Evolutionary conservation across 805 yeast species (phyloP).

Genomic region (Crinitomyces ghanaensis): DNA sequence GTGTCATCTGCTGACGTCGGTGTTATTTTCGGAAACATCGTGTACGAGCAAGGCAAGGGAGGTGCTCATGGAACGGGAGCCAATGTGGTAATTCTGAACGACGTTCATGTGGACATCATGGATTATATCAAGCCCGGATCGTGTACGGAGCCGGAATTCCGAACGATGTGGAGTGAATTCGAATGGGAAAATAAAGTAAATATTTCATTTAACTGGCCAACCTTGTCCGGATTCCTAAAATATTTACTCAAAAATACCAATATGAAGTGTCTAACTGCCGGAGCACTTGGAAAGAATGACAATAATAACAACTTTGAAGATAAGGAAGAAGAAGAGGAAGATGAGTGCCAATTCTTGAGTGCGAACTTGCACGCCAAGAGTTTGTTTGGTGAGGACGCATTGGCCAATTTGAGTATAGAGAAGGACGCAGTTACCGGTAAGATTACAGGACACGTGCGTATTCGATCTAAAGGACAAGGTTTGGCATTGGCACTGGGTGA

Average conservation of each 20-base stretch:
- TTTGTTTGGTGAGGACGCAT: slow-evolving; percentile 94
- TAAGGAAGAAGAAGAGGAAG: slow-evolving; percentile 16
- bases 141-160: slow-evolving; percentile 79
- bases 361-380: slow-evolving; percentile 90
- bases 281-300: slow-evolving; percentile 63
- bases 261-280: slow-evolving; percentile 88
- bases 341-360: slow-evolving; percentile 74
- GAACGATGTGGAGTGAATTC: slow-evolving; percentile 98
- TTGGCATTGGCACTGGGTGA: slow-evolving; percentile 92
- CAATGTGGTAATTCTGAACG: slow-evolving; percentile 83
- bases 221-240: slow-evolving; percentile 70
- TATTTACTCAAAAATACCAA: slow-evolving; percentile 72
- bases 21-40: slow-evolving; percentile 92
- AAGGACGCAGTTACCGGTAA: slow-evolving; percentile 53
- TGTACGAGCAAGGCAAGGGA: too few species aligned
- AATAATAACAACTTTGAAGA: too few species aligned
- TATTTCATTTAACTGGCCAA: slow-evolving; percentile 38
- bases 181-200: slow-evolving; percentile 99
- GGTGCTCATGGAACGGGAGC: slow-evolving; percentile 88
- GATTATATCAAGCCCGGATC: slow-evolving; percentile 95
- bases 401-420: slow-evolving; percentile 92
- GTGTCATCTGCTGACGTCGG: slow-evolving; percentile 98
- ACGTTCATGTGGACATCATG: slow-evolving; percentile 92
- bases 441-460: slow-evolving; percentile 87
- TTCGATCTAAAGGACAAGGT: slow-evolving; percentile 96